Evolutionary conservation across 2,329 filamentous ascomycete species (phyloP), one percentile per base, ranked within the genome.

Genomic region (Colletotrichum destructivum): DNA sequence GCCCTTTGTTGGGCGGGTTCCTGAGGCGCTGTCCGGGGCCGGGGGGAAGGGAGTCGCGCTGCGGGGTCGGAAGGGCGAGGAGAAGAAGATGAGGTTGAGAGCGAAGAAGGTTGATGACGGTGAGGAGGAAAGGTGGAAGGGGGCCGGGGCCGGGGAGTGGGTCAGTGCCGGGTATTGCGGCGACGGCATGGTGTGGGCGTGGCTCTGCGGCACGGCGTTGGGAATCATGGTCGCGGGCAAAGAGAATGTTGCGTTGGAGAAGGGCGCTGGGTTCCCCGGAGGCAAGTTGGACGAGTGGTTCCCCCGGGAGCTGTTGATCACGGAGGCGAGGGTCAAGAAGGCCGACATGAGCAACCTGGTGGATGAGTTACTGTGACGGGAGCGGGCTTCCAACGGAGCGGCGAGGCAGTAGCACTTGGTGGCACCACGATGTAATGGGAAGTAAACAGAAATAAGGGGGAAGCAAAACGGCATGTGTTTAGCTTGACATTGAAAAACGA

Each of bases 101-200:
- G 40, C n/a, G 44, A 40, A 63, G 35, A 54, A 35, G 38, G 49
- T 21, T 38, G 56, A 68, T 5, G 7, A 38, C 9, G 44, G 44
- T 6, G 65, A 40, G 5, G 67, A 35, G 1, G 13, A 26, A 0
- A 18, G 23, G 5, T 71, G 69, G 69, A 38, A 31, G 38, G 69
- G 69, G 18, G 73, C 66, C 0, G 69, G 67, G 5, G 67, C 78
- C 0, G 83, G 84, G 2, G 86, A 89, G 75, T 89, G 86, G 86
- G 81, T 88, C n/a, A 81, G 84, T 2, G 86, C 84, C 0, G 87
- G 86, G 1, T 89, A 85, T 75, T 83, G 79, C 54, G 87, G 87
- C 16, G 84, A 88, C 54, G 87, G 87, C 4, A 88, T 89, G 86
- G 84, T 85, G 2, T 86, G 83, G 81, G 84, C 86, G 3, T 89